Evolutionary conservation across 2,329 filamentous ascomycete species (phyloP).

Genomic region (Xylariaceae sp.): DNA sequence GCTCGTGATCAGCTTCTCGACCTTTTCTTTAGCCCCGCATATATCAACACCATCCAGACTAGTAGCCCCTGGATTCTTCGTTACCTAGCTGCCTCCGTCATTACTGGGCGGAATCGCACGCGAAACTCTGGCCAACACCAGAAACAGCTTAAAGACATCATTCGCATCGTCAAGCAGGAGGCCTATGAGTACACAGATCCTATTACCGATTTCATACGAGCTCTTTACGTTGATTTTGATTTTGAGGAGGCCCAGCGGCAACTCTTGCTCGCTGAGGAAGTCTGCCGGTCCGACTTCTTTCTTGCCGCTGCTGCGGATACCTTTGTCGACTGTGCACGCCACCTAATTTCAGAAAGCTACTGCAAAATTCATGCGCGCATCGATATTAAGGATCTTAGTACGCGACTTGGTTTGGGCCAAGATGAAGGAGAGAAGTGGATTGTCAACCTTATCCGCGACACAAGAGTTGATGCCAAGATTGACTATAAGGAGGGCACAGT

Average conservation of each 20-base stretch:
- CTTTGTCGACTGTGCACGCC: slow-evolving; percentile 92
- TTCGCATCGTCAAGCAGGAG: slow-evolving; percentile 95
- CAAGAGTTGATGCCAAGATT: slow-evolving; percentile 96
- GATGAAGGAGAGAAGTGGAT: slow-evolving; percentile 99
- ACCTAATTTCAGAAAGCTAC: slow-evolving; percentile 98
- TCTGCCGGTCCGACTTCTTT: slow-evolving; percentile 95
- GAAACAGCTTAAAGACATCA: slow-evolving; percentile 97
- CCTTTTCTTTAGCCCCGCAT: slow-evolving; percentile 94
- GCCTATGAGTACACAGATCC: slow-evolving; percentile 97
- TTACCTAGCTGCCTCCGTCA: slow-evolving; percentile 92
- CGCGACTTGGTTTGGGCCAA: slow-evolving; percentile 86
- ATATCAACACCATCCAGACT: slow-evolving; percentile 99
- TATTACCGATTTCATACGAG: slow-evolving; percentile 94
- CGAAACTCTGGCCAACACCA: slow-evolving; percentile 89
- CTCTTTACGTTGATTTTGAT: slow-evolving; percentile 93
- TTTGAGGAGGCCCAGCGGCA: slow-evolving; percentile 95
- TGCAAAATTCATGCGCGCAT: slow-evolving; percentile 99
- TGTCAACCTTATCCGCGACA: slow-evolving; percentile 98
- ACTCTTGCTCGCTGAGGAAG: slow-evolving; percentile 85
- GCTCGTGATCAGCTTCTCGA: slow-evolving; percentile 91
- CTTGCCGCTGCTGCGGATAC: slow-evolving; percentile 80
- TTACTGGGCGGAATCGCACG: slow-evolving; percentile 83
- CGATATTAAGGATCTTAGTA: slow-evolving; percentile 95
- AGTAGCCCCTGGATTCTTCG: slow-evolving; percentile 95
- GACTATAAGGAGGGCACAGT: slow-evolving; percentile 99